Percentiles rank a stretch among this genome's conserved stretches.
Evolutionary conservation across 2,329 filamentous ascomycete species (phyloP).

Genomic region (Arthrinium puccinioides): DNA sequence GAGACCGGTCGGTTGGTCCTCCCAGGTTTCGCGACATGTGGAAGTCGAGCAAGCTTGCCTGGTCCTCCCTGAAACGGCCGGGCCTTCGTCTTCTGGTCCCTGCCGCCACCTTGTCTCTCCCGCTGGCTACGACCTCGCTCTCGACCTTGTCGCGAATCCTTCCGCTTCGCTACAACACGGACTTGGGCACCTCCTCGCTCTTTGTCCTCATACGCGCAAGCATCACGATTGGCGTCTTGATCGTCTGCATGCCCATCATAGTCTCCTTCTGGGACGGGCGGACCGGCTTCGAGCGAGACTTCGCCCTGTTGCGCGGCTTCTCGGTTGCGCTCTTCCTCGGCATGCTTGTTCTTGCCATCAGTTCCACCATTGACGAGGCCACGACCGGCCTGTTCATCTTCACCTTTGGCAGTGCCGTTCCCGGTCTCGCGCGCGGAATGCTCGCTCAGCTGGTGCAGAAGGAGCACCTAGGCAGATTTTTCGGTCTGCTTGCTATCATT

Average conservation of each 20-base stretch:
- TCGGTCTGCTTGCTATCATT: slow-evolving; percentile 3
- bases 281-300: neutral
- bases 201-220: neutral
- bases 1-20: no score
- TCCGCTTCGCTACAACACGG: neutral
- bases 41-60: neutral
- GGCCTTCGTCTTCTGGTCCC: neutral
- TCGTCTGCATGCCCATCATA: slow-evolving; percentile 1
- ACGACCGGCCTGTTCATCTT: neutral
- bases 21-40: no score
- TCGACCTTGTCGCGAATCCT: neutral
- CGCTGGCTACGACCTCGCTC: neutral
- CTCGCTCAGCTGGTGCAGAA: slow-evolving; percentile 1
- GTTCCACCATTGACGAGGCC: neutral
- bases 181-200: neutral
- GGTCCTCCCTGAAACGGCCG: neutral
- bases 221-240: neutral
- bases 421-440: neutral
- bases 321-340: neutral
- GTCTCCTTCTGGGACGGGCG: neutral
- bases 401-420: neutral
- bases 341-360: neutral
- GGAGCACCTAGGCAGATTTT: neutral
- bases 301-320: neutral
- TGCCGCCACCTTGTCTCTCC: neutral